Conservation (phyloP, 495 filamentous ascomycete genomes). For the Penicillium chermesinum region DNA sequence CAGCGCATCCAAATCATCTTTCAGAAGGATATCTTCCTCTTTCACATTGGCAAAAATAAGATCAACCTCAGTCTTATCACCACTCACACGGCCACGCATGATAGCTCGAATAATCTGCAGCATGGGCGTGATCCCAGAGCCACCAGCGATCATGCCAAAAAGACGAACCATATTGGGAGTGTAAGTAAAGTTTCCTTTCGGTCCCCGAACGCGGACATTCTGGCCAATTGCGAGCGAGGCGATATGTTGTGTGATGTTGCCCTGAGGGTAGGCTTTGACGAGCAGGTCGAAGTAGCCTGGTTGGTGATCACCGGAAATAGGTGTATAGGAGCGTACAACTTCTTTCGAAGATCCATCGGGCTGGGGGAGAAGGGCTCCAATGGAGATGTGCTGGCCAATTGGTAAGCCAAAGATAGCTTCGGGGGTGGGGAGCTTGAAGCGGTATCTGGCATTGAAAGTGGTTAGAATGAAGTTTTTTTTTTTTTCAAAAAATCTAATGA, state of each 20-base stretch:
- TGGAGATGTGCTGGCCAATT: conserved; percentile 97
- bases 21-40: conserved; percentile 83
- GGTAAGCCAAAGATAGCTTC: conserved; percentile 87
- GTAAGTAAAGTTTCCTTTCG: conserved; percentile 96
- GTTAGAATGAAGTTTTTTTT: no score
- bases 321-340: conserved; percentile 92
- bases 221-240: conserved; percentile 75
- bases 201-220: conserved; percentile 81
- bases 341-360: conserved; percentile 69
- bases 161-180: conserved; percentile 87
- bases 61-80: conserved; percentile 83
- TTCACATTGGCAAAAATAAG: conserved; percentile 97
- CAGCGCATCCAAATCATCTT: conserved; percentile 81
- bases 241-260: conserved; percentile 92
- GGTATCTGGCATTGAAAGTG: conserved; percentile 52
- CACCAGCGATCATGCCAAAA: conserved; percentile 97
- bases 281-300: conserved; percentile 92
- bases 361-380: conserved; percentile 62
- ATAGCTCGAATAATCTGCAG: conserved; percentile 90
- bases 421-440: conserved; percentile 72
- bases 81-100: conserved; percentile 69
- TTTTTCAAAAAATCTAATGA: no score
- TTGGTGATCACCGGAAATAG: conserved; percentile 86
- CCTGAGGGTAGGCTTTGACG: conserved; percentile 94
- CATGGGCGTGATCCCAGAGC: conserved; percentile 98